phyloP scores from a whole-genome alignment of 805 yeast genomes.

The Barnettozyma sp. region DNA sequence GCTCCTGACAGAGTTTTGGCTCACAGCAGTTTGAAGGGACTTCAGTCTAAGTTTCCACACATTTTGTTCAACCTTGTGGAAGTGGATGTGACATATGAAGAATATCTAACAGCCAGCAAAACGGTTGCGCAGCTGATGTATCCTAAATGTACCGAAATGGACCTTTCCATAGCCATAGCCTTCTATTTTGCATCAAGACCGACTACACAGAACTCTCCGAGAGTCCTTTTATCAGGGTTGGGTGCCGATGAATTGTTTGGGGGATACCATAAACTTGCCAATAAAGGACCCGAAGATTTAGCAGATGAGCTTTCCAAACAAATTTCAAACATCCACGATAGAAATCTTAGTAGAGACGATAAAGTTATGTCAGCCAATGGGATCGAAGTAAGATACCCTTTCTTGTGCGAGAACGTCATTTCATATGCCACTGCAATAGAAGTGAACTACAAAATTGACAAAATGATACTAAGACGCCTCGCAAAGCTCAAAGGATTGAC shows the following conservation, averaged over 20 bases:
- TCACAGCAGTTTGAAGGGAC: conserved; percentile 46
- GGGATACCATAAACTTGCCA: conserved; percentile 82
- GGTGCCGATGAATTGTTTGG: conserved; percentile 98
- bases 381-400: conserved; percentile 85
- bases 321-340: conserved; percentile 60
- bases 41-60: conserved; percentile 38
- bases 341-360: conserved; percentile 91
- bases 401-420: conserved; percentile 59
- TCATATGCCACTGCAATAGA: conserved; percentile 40
- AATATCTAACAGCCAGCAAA: conserved; percentile 44
- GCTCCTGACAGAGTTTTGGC: conserved; percentile 87
- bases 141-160: conserved; percentile 92
- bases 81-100: conserved; percentile 64
- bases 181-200: conserved; percentile 78
- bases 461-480: conserved; percentile 52
- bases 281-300: conserved; percentile 37
- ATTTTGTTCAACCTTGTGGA: conserved; percentile 49
- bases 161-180: conserved; percentile 89
- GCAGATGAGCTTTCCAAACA: conserved; percentile 60
- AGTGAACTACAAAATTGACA: conserved; percentile 42
- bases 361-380: conserved; percentile 83
- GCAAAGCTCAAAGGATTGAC: conserved; percentile 47
- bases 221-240: conserved; percentile 80
- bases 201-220: conserved; percentile 30
- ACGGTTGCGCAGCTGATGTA: conserved; percentile 61